Conservation (phyloP, 768 basidiomycete species). For the Russula sp. region DNA sequence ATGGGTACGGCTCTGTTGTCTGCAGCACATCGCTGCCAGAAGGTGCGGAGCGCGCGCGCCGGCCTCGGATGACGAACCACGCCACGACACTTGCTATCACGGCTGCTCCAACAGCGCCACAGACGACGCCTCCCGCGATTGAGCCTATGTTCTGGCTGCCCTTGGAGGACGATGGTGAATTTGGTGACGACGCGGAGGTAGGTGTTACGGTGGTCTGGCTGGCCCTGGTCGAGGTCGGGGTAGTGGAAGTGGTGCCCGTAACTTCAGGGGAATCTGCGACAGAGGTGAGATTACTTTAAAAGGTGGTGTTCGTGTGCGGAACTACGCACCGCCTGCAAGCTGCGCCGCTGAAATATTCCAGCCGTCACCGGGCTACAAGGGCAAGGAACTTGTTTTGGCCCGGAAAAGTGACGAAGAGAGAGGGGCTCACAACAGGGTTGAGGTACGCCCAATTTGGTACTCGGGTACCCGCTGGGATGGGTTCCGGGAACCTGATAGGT, state of each 20-base stretch:
- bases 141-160: slow-evolving; percentile 41
- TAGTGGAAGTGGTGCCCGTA: neutral
- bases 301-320: no score
- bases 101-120: slow-evolving; percentile 43
- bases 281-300: neutral
- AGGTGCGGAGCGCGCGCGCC: slow-evolving; percentile 26
- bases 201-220: neutral
- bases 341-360: slow-evolving; percentile 7
- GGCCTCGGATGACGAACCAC: slow-evolving; percentile 36
- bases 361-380: neutral
- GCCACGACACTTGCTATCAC: slow-evolving; percentile 35
- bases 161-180: neutral
- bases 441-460: slow-evolving; percentile 49
- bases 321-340: neutral
- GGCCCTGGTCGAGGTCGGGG: neutral
- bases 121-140: slow-evolving; percentile 61
- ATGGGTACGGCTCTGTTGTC: neutral
- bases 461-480: slow-evolving; percentile 37
- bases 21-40: slow-evolving; percentile 15
- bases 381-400: neutral
- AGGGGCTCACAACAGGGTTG: slow-evolving; percentile 34
- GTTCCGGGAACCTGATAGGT: slow-evolving; percentile 3
- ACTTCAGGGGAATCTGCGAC: slow-evolving; percentile 11
- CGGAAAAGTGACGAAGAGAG: neutral
- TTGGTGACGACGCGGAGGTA: neutral